phyloP scores from a whole-genome alignment of 2,329 filamentous ascomycete species.

The Cytospora piceicola region DNA sequence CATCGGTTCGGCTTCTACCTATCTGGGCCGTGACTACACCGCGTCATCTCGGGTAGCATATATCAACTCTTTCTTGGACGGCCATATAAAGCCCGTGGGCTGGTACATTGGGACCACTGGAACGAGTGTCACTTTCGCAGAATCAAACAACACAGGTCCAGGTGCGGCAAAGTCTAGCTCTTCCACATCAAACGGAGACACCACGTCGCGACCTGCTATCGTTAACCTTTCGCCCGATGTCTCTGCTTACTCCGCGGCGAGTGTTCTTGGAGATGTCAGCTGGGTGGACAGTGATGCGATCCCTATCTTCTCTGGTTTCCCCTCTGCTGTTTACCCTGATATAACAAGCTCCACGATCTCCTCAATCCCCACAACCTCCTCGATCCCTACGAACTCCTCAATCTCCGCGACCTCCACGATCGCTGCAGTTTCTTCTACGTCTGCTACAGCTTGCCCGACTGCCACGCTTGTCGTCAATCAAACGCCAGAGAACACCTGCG shows the following conservation, averaged over 20 bases:
- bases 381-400: too few relatives aligned
- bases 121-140: slow-evolving; percentile 37
- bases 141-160: slow-evolving; percentile 41
- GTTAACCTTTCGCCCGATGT: slow-evolving; percentile 16
- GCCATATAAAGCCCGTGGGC: slow-evolving; percentile 35
- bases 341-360: too few relatives aligned
- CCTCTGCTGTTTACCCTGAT: slow-evolving; percentile 12
- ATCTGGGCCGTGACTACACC: slow-evolving; percentile 38
- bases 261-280: slow-evolving; percentile 38
- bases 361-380: too few relatives aligned
- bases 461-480: slow-evolving; percentile 43
- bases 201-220: slow-evolving; percentile 26
- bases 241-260: slow-evolving; percentile 32
- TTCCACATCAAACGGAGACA: slow-evolving; percentile 34
- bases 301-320: slow-evolving; percentile 32
- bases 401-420: slow-evolving; percentile 14
- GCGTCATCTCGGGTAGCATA: slow-evolving; percentile 36
- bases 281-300: slow-evolving; percentile 40
- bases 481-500: slow-evolving; percentile 36
- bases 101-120: slow-evolving; percentile 37
- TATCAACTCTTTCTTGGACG: slow-evolving; percentile 39
- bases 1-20: slow-evolving; percentile 34
- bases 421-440: slow-evolving; percentile 8
- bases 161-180: slow-evolving; percentile 34
- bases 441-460: slow-evolving; percentile 31